A percentile compares a stretch with the other conserved stretches of the same genome.
Conservation (phyloP, 345 rosid genomes). For the Murraya paniculata region DNA sequence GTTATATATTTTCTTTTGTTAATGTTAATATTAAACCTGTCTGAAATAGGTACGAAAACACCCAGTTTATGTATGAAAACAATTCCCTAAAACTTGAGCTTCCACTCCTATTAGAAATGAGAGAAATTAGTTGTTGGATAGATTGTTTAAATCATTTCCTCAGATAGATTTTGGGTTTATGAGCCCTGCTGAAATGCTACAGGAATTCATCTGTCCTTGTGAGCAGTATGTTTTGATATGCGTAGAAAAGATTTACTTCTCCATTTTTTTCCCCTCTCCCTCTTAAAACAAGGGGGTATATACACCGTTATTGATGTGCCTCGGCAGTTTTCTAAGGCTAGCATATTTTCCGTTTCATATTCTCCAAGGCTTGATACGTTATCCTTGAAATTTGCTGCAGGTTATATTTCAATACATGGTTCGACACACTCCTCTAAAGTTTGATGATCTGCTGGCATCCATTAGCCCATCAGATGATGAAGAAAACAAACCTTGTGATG, state of each 20-base stretch:
- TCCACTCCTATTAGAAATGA: not conserved
- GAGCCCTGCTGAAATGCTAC: not conserved
- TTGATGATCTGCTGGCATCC: constrained; percentile 70
- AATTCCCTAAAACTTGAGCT: not conserved
- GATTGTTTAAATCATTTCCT: too few relatives aligned
- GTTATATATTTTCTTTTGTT: not conserved
- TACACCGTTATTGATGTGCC: not conserved
- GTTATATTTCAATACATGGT: constrained; percentile 75
- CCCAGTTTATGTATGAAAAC: not conserved
- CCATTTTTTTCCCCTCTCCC: not conserved
- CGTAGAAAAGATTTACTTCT: not conserved
- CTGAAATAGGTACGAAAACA: not conserved
- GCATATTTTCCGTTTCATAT: not conserved
- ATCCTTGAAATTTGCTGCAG: constrained; percentile 38
- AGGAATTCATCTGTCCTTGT: not conserved
- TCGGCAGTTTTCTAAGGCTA: not conserved
- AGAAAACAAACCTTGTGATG: constrained; percentile 47
- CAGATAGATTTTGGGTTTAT: not conserved
- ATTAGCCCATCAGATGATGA: constrained; percentile 40
- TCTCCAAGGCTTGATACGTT: not conserved
- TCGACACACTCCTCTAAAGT: constrained; percentile 71
- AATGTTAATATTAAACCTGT: not conserved
- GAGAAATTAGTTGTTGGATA: too few relatives aligned
- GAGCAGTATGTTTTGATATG: not conserved
- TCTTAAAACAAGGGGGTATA: too few relatives aligned